Evolutionary conservation across 208 protist genomes (phyloP), one percentile per base, ranked within the genome.

Genomic region (Herpetomonas samuelpessoai): DNA sequence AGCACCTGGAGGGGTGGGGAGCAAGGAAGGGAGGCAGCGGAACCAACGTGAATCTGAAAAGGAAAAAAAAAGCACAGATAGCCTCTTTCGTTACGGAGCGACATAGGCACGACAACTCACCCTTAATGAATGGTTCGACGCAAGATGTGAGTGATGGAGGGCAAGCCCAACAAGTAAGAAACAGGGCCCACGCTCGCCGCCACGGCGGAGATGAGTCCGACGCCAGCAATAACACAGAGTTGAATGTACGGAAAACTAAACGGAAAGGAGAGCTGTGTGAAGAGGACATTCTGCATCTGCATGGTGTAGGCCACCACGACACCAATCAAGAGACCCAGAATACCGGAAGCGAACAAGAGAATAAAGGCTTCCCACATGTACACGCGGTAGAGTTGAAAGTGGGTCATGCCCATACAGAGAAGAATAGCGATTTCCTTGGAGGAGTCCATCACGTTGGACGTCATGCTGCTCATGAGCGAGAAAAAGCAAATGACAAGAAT

Each of bases 301-400:
- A 98, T 89, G 7, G 93, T 96, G 68, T 91, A 98, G 24, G 83
- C 92, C 2, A 97, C 77, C 2, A 89, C 39, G 1, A 84, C 39
- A 16, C 97, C 97, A 28, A 98, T 92, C 10, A 90, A 22, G 4
- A 98, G 28, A 35, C 97, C 97, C 24, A 98, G 57, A 7, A 97
- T 14, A 1, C 91, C 95, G 0, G 94, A 72, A 2, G 91, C 59
- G 3, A 98, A 38, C 2, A 99, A 88, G 14, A 99, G 69, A 2
- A 98, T 48, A 57, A 98, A 98, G 18, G 96, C 83, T 62, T 99
- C 97, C 66, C 95, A 97, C 16, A 97, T 65, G 70, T 95, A 99
- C 25, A 98, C 77, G 56, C 96, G 76, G 41, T 91, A 82, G 2
- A 97, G 72, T 57, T 83, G 79, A 12, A 65, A 81, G 27, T 81